Evolutionary conservation across 805 yeast species (phyloP).

Genomic region (Starmerella khaoyaiensis): DNA sequence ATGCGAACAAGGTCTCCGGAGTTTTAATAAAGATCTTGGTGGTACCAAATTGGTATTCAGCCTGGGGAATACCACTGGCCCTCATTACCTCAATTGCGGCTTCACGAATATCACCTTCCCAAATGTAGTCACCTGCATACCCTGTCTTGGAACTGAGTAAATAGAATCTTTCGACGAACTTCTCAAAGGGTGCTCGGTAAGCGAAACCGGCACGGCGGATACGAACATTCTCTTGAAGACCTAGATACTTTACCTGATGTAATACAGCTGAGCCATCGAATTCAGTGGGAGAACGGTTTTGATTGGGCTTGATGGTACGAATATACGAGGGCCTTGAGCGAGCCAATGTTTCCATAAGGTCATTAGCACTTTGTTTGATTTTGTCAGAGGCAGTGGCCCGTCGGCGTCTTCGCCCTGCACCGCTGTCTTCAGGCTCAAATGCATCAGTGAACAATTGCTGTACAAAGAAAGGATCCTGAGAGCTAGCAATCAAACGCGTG

Average conservation of each 20-base stretch:
- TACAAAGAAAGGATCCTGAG: conserved; percentile 50
- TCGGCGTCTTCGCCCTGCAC: conserved; percentile 40
- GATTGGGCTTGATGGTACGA: conserved; percentile 95
- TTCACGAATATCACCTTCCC: conserved; percentile 46
- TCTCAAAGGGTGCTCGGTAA: conserved; percentile 89
- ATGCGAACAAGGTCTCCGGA: conserved; percentile 89
- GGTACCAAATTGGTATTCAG: conserved; percentile 84
- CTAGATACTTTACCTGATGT: conserved; percentile 91
- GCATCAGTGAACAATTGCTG: conserved; percentile 46
- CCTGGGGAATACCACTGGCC: conserved; percentile 55
- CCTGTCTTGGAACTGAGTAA: conserved; percentile 78
- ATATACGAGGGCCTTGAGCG: conserved; percentile 91
- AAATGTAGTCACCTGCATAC: conserved; percentile 71
- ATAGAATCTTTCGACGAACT: conserved; percentile 89
- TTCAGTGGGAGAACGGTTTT: conserved; percentile 78
- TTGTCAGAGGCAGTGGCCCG: conserved; percentile 96
- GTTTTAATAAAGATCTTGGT: conserved; percentile 89
- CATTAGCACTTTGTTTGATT: conserved; percentile 82
- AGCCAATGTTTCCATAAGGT: conserved; percentile 75
- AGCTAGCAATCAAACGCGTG: conserved; percentile 61
- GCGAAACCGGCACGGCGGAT: conserved; percentile 99
- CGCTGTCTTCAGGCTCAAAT: conserved; percentile 46
- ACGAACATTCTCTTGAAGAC: conserved; percentile 91
- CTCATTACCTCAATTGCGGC: conserved; percentile 42
- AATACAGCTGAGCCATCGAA: conserved; percentile 80